Conservation (phyloP, 2,329 filamentous ascomycete genomes). For the Neoscytalidium dimidiatum region DNA sequence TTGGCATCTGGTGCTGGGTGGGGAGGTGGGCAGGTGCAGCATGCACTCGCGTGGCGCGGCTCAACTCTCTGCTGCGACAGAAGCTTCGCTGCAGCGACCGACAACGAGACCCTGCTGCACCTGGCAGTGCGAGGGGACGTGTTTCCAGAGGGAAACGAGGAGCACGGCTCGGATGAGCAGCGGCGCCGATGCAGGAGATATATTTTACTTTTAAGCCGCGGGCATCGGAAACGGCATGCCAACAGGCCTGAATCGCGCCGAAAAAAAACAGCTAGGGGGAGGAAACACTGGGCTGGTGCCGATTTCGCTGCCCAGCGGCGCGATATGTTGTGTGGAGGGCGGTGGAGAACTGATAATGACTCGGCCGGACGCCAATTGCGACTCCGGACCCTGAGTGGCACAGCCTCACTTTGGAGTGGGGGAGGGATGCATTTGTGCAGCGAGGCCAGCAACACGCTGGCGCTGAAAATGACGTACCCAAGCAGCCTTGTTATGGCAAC, state of each 20-base stretch:
- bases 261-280: conserved; percentile 2
- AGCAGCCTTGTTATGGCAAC: neutral
- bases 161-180: neutral
- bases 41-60: conserved; percentile 1
- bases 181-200: conserved; percentile 3
- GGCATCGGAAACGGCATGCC: conserved; percentile 1
- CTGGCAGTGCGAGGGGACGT: neutral
- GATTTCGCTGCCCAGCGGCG: neutral
- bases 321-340: neutral
- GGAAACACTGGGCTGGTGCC: neutral
- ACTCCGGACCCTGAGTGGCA: neutral
- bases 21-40: too few species aligned
- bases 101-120: neutral
- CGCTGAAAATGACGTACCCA: conserved; percentile 12
- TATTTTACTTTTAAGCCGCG: conserved; percentile 4
- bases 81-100: conserved; percentile 6
- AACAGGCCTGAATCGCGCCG: conserved; percentile 1
- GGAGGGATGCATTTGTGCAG: neutral
- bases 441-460: neutral
- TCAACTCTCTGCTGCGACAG: conserved; percentile 10
- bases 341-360: neutral
- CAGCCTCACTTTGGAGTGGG: conserved; percentile 7
- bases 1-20: neutral
- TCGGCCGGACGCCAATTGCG: neutral
- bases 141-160: neutral